Base-by-base conservation (phyloP, 371 early-diverging fungal genomes). In the Zopfochytrium polystomum region DNA sequence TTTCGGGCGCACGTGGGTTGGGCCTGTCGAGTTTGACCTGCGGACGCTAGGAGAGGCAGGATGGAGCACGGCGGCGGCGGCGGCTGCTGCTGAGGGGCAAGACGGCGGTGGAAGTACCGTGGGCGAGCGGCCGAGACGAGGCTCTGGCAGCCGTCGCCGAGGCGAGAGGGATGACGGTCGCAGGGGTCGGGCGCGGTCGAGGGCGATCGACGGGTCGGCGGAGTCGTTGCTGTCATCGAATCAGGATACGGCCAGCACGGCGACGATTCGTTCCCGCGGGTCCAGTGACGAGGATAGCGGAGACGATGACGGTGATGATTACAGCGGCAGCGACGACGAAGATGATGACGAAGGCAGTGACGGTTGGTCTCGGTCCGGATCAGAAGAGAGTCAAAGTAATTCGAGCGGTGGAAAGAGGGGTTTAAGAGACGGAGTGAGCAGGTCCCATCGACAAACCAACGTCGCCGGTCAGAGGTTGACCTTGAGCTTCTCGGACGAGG, bases 1-100 rank as follows among this genome's bases (percentile, higher is more conserved):
- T 48, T 69, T 72, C 60, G 78, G 78, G 1, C 58, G 63, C 25
- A 77, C 78, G 9, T 74, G 73, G 73, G 53, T 68, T 11, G 63
- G 55, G 22, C 62, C 66, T 11, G 50, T 34, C 5, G 61, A 53
- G 30, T 58, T 65, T 49, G 62, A 66, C 35, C 26, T 63, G 13
- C 31, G 63, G 13, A 47, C 27, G 25, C 2, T 38, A 47, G n/a
- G 38, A n/a, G 9, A n/a, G 38, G 9, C 35, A 18, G 35, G 15
- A 9, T 54, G 31, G 20, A 23, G 22, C 18, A 23, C 13, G 34
- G 54, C 27, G 13, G 54, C 27, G 33, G 22, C n/a, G 5, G 45
- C 18, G 20, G 23, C 25, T 4, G 56, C 27, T 0, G 43, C 11
- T 44, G 56, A 23, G 18, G 20, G 3, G 55, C n/a, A 20, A 20